Conservation (phyloP, 73 alveolate species). For the Blepharisma stoltei region DNA sequence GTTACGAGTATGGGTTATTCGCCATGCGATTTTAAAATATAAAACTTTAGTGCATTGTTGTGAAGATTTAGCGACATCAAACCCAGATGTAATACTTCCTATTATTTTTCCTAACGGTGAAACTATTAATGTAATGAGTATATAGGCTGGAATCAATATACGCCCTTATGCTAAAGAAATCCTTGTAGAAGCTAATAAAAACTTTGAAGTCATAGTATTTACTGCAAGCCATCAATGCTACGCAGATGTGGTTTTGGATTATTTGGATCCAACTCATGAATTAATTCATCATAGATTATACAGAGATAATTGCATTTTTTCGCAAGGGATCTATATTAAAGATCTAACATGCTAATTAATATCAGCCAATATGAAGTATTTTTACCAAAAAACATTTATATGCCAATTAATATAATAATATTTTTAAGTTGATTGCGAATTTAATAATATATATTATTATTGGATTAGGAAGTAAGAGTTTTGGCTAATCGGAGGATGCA, state of each 20-base stretch:
- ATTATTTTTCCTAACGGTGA: slow-evolving; percentile 54
- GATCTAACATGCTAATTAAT: too few species aligned
- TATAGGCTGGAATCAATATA: slow-evolving; percentile 37
- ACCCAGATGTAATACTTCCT: slow-evolving; percentile 43
- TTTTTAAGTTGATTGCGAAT: too few species aligned
- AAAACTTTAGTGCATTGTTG: slow-evolving; percentile 71
- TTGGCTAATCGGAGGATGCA: slow-evolving; percentile 44
- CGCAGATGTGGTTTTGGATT: slow-evolving; percentile 49
- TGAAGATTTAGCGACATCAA: slow-evolving; percentile 34
- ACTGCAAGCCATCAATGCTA: slow-evolving; percentile 46
- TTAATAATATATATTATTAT: too few species aligned
- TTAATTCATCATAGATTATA: slow-evolving; percentile 66
- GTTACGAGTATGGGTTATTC: too few species aligned
- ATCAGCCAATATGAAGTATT: too few species aligned
- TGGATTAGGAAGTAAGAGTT: too few species aligned
- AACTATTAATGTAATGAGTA: slow-evolving; percentile 21
- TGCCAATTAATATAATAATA: too few species aligned
- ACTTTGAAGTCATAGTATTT: slow-evolving; percentile 35
- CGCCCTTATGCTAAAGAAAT: slow-evolving; percentile 40
- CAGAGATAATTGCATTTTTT: slow-evolving; percentile 65
- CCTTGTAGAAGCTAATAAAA: slow-evolving; percentile 29
- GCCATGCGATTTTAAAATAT: too few species aligned
- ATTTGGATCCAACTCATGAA: slow-evolving; percentile 74
- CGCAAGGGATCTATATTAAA: slow-evolving; percentile 67
- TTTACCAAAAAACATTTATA: too few species aligned